These are phyloP conservation scores for Puccinia coronata DNA, from an alignment of 1,284 basidiomycete genomes.

Conservation along the genomic window DNA sequence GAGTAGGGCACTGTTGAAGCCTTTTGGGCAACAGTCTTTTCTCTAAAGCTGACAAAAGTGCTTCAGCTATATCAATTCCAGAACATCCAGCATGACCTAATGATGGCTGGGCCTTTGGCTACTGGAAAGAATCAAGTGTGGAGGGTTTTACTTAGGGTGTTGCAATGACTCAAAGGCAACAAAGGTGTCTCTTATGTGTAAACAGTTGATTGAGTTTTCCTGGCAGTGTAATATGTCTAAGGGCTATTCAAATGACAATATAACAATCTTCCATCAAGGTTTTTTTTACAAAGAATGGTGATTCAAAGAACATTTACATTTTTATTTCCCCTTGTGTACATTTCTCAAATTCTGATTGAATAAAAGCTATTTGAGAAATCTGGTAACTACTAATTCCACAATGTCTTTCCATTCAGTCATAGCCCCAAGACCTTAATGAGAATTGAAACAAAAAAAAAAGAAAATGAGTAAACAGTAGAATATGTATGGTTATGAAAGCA, in stretches of 20 bases:
- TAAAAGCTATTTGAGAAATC: conserved; percentile 7
- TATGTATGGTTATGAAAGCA: too few species aligned
- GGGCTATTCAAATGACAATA: too few species aligned
- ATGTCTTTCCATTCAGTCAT: conserved; percentile 91
- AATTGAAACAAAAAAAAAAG: conserved; percentile 2
- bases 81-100: conserved; percentile 98
- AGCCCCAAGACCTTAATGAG: conserved; percentile 83
- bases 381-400: conserved; percentile 50
- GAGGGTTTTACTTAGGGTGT: conserved; percentile 85
- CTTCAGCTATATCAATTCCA: conserved; percentile 98
- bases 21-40: too few species aligned
- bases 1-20: too few species aligned
- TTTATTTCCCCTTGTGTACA: too few species aligned
- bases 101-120: conserved; percentile 99
- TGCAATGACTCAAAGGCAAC: conserved; percentile 85
- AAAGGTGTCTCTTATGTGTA: conserved; percentile 95
- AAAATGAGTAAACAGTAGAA: not conserved
- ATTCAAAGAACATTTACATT: too few species aligned
- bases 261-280: too few species aligned
- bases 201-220: too few species aligned
- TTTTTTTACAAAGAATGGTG: too few species aligned
- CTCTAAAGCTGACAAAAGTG: too few species aligned
- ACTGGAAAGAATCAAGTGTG: conserved; percentile 97
- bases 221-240: too few species aligned
- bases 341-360: too few species aligned